Conservation (phyloP, 139 green algal genomes). For the Zygnema circumcarinatum region DNA sequence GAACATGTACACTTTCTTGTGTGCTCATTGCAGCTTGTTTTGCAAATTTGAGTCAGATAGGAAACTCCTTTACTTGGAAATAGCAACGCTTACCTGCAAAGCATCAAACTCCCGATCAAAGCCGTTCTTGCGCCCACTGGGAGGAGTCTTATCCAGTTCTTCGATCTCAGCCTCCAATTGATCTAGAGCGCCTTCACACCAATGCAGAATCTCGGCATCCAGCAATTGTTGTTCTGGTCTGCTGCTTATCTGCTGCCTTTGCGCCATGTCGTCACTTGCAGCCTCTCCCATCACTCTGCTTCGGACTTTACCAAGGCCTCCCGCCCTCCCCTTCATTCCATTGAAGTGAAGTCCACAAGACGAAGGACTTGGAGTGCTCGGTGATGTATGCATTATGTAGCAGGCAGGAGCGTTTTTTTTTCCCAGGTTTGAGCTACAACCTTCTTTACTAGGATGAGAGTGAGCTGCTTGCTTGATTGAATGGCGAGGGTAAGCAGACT, state of each 20-base stretch:
- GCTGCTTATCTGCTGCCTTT: not conserved
- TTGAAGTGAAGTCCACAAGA: not conserved
- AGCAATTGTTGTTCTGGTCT: too few species aligned
- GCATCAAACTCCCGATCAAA: not conserved
- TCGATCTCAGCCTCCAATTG: not conserved
- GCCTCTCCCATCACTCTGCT: not conserved
- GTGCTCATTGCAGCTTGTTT: not conserved
- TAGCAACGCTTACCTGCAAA: not conserved
- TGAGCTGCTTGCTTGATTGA: too few species aligned
- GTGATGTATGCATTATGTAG: not conserved
- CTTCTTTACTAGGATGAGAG: not conserved
- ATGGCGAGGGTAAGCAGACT: too few species aligned
- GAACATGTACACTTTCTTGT: not conserved
- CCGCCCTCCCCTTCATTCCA: not conserved
- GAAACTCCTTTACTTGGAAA: not conserved
- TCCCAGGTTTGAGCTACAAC: too few species aligned
- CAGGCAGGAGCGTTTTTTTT: too few species aligned
- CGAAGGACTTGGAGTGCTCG: not conserved
- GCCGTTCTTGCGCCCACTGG: not conserved
- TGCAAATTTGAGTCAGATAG: not conserved
- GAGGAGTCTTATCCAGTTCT: too few species aligned
- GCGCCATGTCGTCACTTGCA: not conserved
- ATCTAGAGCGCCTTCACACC: not conserved
- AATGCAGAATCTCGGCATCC: not conserved
- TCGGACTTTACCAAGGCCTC: not conserved